Base-by-base conservation (phyloP, 805 yeast genomes). In the Wickerhamiella spandovensis region DNA sequence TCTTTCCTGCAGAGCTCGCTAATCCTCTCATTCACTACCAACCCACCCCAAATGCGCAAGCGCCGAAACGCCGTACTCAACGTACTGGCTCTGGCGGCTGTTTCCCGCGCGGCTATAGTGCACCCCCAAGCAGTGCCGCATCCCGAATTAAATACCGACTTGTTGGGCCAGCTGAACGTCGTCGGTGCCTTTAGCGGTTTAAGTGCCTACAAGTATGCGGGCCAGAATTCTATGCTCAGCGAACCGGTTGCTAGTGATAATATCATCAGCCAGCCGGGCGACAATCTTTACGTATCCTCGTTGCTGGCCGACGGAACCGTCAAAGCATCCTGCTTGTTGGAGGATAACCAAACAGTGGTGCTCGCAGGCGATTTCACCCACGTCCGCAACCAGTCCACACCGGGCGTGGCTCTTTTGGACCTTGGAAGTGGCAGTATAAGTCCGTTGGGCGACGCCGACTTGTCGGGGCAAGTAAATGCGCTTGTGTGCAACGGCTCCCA, bases 401-500 rank as follows among this genome's bases (percentile, higher is more conserved):
- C 47, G 8, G 51, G 59, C 1, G 44, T 58, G 12, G 50, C 49
- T 2, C 22, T 46, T 5, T 43, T 53, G 23, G 54, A 51, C 30
- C 48, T 53, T 5, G n/a, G 15, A 13, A 39, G 48, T 22, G 56
- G 56, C 25, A 13, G n/a, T 15, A 49, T 48, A 9, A 15, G 47
- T 17, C 15, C 48, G 2, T 32, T 53, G 30, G 56, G 49, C 38
- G 5, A 12, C n/a, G 35, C 51, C 20, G 20, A 42, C 17, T 46
- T 51, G 13, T 23, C 39, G 3, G 53, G 54, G 41, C 43, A 48
- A 2, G 54, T 82, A 2, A 57, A 63, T 3, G 58, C 79, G 0
- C 72, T 76, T 0, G 67, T 69, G 41, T 75, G 78, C 49, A 81
- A 80, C 64, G 46, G 66, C 32, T 65, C 74, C 21, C 50, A 76